These are phyloP conservation scores for Opeltia flavorubescens DNA, from an alignment of 495 filamentous ascomycete genomes.

Conservation along the genomic window DNA sequence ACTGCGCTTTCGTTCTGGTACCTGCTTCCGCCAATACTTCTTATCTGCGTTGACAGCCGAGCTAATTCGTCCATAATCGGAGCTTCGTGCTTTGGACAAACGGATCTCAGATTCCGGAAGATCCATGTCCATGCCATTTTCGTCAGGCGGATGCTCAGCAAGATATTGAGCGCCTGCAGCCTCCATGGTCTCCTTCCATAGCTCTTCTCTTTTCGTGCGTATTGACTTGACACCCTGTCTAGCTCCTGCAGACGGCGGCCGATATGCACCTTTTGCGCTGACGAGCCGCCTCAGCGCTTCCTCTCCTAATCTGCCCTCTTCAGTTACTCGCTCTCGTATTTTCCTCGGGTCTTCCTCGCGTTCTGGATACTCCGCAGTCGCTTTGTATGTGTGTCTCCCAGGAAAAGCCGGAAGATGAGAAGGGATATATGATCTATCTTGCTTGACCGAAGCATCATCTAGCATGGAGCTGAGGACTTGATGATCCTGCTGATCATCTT, in stretches of 20 bases:
- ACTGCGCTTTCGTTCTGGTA: background rate
- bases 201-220: constrained; percentile 6
- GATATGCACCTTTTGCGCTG: constrained; percentile 18
- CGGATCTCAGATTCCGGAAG: background rate
- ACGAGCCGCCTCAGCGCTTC: constrained; percentile 57
- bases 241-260: background rate
- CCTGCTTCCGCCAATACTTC: constrained; percentile 14
- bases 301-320: constrained; percentile 60
- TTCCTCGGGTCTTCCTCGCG: constrained; percentile 55
- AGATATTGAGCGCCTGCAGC: constrained; percentile 1
- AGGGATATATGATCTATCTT: constrained; percentile 41
- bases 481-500: constrained; percentile 19
- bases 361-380: constrained; percentile 49
- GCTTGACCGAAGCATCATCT: constrained; percentile 35
- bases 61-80: constrained; percentile 7
- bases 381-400: constrained; percentile 57
- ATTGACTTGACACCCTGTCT: background rate
- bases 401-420: constrained; percentile 56
- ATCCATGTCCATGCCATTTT: background rate
- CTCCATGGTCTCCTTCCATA: constrained; percentile 15
- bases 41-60: constrained; percentile 16
- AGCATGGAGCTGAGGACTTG: constrained; percentile 41
- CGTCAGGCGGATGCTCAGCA: background rate
- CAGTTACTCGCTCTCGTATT: constrained; percentile 57
- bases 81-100: background rate